Percentiles rank a stretch among this genome's conserved stretches.
phyloP scores from a whole-genome alignment of 371 early-diverging fungal species.

The Capillidium heterosporum region DNA sequence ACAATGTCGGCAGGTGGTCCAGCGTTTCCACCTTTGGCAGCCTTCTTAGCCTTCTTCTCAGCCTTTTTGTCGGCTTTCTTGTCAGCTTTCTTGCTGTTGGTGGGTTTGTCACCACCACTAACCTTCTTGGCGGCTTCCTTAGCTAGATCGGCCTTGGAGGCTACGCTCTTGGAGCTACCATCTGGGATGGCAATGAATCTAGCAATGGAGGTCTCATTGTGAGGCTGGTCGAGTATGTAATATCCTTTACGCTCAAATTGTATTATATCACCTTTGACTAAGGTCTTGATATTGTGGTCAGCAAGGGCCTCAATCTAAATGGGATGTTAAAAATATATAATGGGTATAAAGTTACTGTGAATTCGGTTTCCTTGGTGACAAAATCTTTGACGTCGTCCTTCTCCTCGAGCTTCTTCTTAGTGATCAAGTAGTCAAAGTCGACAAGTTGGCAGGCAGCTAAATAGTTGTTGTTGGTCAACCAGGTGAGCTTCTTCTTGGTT shows the following conservation, averaged over 20 bases:
- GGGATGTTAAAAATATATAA: slow-evolving; percentile 2
- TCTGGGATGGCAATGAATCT: slow-evolving; percentile 82
- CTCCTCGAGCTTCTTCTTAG: slow-evolving; percentile 94
- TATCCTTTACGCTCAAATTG: slow-evolving; percentile 99
- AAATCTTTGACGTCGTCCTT: slow-evolving; percentile 72
- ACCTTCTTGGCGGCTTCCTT: slow-evolving; percentile 11
- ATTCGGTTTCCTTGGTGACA: slow-evolving; percentile 81
- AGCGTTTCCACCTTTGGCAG: not conserved
- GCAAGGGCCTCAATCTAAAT: slow-evolving; percentile 32
- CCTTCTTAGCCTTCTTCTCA: slow-evolving; percentile 7
- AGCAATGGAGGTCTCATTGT: no score
- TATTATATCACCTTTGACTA: slow-evolving; percentile 65
- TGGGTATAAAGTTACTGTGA: slow-evolving; percentile 18
- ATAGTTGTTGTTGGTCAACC: slow-evolving; percentile 60
- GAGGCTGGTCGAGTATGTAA: slow-evolving; percentile 66
- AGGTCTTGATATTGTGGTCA: slow-evolving; percentile 41
- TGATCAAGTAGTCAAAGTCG: slow-evolving; percentile 93
- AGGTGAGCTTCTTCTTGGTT: slow-evolving; percentile 98
- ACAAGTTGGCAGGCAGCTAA: slow-evolving; percentile 44
- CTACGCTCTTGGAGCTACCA: slow-evolving; percentile 64
- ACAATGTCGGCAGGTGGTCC: not conserved
- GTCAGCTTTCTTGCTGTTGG: slow-evolving; percentile 15
- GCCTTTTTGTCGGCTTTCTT: slow-evolving; percentile 59
- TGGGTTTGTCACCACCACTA: no score
- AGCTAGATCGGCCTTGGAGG: slow-evolving; percentile 42